Evolutionary conservation across 805 yeast genomes (phyloP).

Genomic region (Barnettozyma populi): DNA sequence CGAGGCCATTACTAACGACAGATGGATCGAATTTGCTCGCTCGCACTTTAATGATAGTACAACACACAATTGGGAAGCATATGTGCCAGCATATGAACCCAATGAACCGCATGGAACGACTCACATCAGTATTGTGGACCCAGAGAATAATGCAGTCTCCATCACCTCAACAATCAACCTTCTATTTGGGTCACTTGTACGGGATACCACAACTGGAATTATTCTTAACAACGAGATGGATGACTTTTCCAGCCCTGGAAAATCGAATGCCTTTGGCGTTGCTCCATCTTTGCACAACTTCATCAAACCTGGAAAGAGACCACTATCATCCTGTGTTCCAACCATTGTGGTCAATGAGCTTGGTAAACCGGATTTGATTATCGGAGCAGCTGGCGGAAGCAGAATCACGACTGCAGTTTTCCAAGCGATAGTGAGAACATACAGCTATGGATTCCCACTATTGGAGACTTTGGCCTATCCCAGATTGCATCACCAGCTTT

Average conservation of each 20-base stretch:
- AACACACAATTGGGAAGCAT: conserved; percentile 57
- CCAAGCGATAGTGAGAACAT: conserved; percentile 68
- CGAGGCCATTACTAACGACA: conserved; percentile 31
- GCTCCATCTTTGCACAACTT: conserved; percentile 78
- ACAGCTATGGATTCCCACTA: conserved; percentile 52
- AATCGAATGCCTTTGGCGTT: conserved; percentile 71
- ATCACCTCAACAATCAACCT: conserved; percentile 87
- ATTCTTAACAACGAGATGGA: conserved; percentile 91
- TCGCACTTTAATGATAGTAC: conserved; percentile 56
- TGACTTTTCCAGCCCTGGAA: conserved; percentile 74
- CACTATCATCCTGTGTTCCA: conserved; percentile 81
- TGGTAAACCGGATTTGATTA: conserved; percentile 53
- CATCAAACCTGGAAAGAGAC: conserved; percentile 71
- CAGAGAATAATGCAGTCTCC: conserved; percentile 68
- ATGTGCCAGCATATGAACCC: conserved; percentile 72
- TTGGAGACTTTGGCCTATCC: conserved; percentile 74
- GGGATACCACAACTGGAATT: conserved; percentile 78
- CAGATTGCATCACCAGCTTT: conserved; percentile 81
- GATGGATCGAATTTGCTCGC: conserved; percentile 52
- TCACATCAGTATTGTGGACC: conserved; percentile 77
- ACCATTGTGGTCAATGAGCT: conserved; percentile 50
- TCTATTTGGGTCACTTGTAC: conserved; percentile 75
- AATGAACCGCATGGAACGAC: conserved; percentile 89
- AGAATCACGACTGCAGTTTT: conserved; percentile 78
- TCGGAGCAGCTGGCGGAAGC: conserved; percentile 96